Percentiles rank a stretch among this genome's conserved stretches.
phyloP scores from a whole-genome alignment of 345 rosid species.

The Rhodamnia argentea region DNA sequence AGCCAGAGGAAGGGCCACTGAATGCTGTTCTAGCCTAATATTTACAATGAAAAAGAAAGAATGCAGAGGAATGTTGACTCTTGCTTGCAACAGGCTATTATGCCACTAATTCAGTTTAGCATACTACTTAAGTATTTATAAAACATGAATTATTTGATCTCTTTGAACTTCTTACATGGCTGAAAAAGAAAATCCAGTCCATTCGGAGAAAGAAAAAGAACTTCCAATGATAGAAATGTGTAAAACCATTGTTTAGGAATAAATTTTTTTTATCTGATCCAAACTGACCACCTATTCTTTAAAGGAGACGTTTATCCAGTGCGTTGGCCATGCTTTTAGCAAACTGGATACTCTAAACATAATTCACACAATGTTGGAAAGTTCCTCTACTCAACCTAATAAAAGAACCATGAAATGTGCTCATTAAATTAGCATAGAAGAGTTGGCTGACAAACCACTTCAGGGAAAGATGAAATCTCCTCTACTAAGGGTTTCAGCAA shows the following conservation, averaged over 20 bases:
- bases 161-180: neutral
- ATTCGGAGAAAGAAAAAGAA: neutral
- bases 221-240: neutral
- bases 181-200: neutral
- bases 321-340: neutral
- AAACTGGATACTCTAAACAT: neutral
- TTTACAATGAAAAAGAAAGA: neutral
- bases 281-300: neutral
- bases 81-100: neutral
- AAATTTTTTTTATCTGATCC: neutral
- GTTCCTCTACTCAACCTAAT: neutral
- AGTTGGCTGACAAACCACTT: conserved; percentile 56
- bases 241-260: neutral
- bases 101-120: neutral
- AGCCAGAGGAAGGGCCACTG: neutral
- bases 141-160: neutral
- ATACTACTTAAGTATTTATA: neutral
- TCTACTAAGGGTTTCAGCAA: conserved; percentile 77
- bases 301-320: neutral
- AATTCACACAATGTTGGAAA: neutral
- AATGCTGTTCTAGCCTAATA: neutral
- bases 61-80: neutral
- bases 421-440: neutral
- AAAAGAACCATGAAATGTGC: neutral
- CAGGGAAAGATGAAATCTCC: conserved; percentile 58